A percentile compares a stretch with the other conserved stretches of the same genome.
Evolutionary conservation across 371 early-diverging fungal genomes (phyloP).

Genomic region (Mucor mucedo): DNA sequence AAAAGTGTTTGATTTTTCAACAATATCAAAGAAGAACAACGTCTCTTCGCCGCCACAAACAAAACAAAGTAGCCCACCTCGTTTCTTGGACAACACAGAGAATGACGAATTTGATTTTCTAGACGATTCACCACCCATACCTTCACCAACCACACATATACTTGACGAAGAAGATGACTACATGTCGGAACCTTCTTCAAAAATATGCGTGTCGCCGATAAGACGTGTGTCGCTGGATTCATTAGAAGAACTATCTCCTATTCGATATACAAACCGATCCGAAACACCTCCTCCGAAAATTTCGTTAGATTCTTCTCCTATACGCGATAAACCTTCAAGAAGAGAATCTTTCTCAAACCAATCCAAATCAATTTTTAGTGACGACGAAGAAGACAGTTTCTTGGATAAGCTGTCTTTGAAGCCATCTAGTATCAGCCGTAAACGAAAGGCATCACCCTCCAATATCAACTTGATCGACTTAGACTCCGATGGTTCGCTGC

Average conservation of each 20-base stretch:
- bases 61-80: no score
- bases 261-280: no score
- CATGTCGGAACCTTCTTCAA: not conserved
- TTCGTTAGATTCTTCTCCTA: no score
- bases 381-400: not conserved
- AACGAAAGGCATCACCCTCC: not conserved
- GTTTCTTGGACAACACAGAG: no score
- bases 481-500: slow-evolving; percentile 7
- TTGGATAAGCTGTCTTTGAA: not conserved
- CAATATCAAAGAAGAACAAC: no score
- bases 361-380: not conserved
- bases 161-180: not conserved
- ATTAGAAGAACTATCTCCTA: not conserved
- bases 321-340: not conserved
- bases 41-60: no score
- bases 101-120: not conserved
- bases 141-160: not conserved
- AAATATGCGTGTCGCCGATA: no score
- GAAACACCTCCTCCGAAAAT: no score
- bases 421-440: not conserved
- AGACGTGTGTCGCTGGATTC: not conserved
- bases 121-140: not conserved
- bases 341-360: not conserved
- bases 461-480: not conserved
- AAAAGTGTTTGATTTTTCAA: no score